Evolutionary conservation across 495 filamentous ascomycete species (phyloP).

Genomic region (Chlorociboria aeruginascens): DNA sequence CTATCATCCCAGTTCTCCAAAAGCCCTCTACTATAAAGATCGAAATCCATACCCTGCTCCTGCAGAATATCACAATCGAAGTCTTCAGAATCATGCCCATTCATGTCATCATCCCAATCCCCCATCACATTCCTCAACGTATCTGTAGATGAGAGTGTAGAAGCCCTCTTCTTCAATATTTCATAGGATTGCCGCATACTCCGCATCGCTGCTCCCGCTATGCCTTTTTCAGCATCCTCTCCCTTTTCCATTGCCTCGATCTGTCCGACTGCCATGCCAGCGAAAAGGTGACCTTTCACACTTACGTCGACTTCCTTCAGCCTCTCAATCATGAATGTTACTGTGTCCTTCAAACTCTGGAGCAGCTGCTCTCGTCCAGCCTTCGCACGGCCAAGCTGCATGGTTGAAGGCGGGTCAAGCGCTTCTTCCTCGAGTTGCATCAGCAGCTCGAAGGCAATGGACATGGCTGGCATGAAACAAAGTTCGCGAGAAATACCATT

Average conservation of each 20-base stretch:
- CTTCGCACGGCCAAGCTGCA: slow-evolving; percentile 18
- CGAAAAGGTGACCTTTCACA: slow-evolving; percentile 34
- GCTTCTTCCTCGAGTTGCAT: slow-evolving; percentile 21
- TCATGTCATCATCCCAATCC: background rate
- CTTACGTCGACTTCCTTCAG: slow-evolving; percentile 38
- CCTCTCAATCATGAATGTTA: slow-evolving; percentile 25
- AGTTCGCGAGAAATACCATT: slow-evolving; percentile 39
- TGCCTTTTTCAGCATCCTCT: background rate
- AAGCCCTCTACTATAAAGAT: background rate
- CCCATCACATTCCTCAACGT: background rate
- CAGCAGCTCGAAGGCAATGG: slow-evolving; percentile 30
- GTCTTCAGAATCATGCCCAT: background rate
- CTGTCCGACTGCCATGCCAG: slow-evolving; percentile 32
- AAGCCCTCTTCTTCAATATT: background rate
- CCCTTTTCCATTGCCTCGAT: slow-evolving; percentile 25
- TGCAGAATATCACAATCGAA: background rate
- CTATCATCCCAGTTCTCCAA: background rate
- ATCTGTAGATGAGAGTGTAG: background rate
- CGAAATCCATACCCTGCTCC: background rate
- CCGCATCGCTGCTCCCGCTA: background rate
- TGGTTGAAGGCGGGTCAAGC: no score
- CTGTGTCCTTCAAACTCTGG: slow-evolving; percentile 23
- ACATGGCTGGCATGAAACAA: slow-evolving; percentile 22
- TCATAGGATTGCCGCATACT: background rate
- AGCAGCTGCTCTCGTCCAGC: slow-evolving; percentile 22